Evolutionary conservation across 495 filamentous ascomycete genomes (phyloP), one percentile per base, ranked within the genome.

Genomic region (Cercophora samala): DNA sequence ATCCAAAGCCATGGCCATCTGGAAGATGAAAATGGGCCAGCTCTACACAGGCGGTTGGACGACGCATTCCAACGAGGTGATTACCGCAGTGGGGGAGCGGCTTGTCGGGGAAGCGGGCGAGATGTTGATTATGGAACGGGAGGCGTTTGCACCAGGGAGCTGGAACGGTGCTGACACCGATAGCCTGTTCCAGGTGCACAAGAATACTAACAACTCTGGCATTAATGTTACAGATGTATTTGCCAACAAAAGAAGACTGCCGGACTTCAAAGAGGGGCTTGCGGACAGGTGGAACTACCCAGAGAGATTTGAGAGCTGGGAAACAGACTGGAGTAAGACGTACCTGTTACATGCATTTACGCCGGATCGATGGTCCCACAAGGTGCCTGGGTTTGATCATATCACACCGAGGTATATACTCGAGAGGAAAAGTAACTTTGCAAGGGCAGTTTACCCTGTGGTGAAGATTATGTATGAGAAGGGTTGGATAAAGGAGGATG

Each of bases 151-250:
- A 60, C 71, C 71, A 22, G 67, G 66, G 1, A 64, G 69, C 59
- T 73, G 71, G 71, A 22, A 62, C 29, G 21, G 22, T 0, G 42
- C 52, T 8, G 64, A 73, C 52, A 65, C 62, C 5, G 60, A 59
- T 4, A 1, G 0, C 23, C 60, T 73, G 60, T 69, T 80, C 69
- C 65, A 81, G 78, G 5, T 81, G 74, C 25, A 77, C 56, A 70
- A 84, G 82, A 78, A 66, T 4, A 24, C 19, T 4, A 24, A 58
- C 4, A 24, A 58, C 4, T 6, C 11, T 13, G 21, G 22, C 8
- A 8, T 32, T 32, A 32, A 64, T 42, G 56, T 71, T 62, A 24
- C 69, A 67, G 62, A 60, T 11, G 62, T 60, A 8, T 5, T 64
- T 15, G 53, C 11, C 0, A 54, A 71, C 51, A 63, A 63, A 4